These are phyloP conservation scores for Trametes hirsuta DNA, from an alignment of 1,284 basidiomycete species.

Conservation along the genomic window DNA sequence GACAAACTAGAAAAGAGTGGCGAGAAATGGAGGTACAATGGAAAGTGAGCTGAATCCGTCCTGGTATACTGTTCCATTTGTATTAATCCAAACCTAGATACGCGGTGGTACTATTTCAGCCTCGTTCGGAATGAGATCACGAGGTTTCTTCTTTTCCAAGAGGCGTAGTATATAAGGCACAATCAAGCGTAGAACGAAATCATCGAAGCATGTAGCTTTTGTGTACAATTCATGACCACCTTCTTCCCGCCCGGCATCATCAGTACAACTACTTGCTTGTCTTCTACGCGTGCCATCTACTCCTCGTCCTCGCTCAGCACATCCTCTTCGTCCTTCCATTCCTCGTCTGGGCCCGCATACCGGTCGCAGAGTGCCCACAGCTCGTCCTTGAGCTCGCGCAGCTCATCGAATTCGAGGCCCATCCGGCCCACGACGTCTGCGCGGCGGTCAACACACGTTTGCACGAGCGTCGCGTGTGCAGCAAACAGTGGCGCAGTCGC, in stretches of 20 bases:
- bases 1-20: slow-evolving; percentile 69
- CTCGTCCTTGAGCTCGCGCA: slow-evolving; percentile 34
- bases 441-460: slow-evolving; percentile 31
- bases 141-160: no score
- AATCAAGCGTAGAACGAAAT: background rate
- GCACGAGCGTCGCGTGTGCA: slow-evolving; percentile 33
- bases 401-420: slow-evolving; percentile 39
- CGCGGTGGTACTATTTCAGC: slow-evolving; percentile 49
- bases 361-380: slow-evolving; percentile 38
- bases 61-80: background rate
- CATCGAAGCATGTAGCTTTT: no score
- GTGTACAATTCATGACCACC: no score
- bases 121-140: slow-evolving; percentile 10
- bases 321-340: slow-evolving; percentile 15
- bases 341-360: slow-evolving; percentile 29
- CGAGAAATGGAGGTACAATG: slow-evolving; percentile 81
- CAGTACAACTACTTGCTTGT: background rate
- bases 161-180: background rate
- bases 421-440: slow-evolving; percentile 32
- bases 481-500: slow-evolving; percentile 30
- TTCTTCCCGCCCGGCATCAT: no score
- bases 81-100: slow-evolving; percentile 37
- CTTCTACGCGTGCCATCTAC: background rate
- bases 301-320: slow-evolving; percentile 29
- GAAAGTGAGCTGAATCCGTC: slow-evolving; percentile 57